Evolutionary conservation across 2,329 filamentous ascomycete genomes (phyloP), one percentile per base, ranked within the genome.

Genomic region (Metarhizium robertsii): DNA sequence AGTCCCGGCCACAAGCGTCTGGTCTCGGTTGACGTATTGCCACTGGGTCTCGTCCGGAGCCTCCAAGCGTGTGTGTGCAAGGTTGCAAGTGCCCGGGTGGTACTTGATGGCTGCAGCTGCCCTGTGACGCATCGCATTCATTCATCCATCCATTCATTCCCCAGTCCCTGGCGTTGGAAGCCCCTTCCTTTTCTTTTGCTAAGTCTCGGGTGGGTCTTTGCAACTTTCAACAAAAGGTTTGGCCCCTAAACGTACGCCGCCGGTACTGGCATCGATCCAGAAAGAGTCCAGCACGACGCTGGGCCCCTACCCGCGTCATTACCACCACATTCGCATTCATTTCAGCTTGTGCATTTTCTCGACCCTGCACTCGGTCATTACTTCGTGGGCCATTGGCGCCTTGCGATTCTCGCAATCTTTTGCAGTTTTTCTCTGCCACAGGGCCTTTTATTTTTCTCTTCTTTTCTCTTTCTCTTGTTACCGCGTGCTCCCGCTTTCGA

Each of bases 181-280:
- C 36, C 32, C 46, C 54, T 54, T 54, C 57, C 55, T 54, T 40
- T 50, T 53, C 46, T 52, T 48, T 57, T 57, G 54, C 57, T 50
- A 53, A 56, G 40, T 25, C 25, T 25, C 25, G 4, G 25, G 45
- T 40, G 40, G 40, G 38, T 38, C 52, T 42, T 52, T 36, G 50
- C 10, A 43, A 20, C 50, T 52, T 52, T 30, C 36, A 40, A 29
- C 36, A 53, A 50, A 56, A 53, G 54, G 54, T 51, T 52, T 43
- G 54, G 54, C 54, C 47, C 52, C 55, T 57, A 52, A 54, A 54
- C 25, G 25, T 25, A 25, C 25, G 25, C 51, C 48, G 51, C 51
- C 48, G 51, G 40, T 46, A 52, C 51, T 53, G 53, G 49, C 50
- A 45, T 36, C 53, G 53, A 56, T 56, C 29, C 49, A 54, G 52